Evolutionary conservation across 2,329 filamentous ascomycete species (phyloP).

Genomic region (Aspergillus glaucus): DNA sequence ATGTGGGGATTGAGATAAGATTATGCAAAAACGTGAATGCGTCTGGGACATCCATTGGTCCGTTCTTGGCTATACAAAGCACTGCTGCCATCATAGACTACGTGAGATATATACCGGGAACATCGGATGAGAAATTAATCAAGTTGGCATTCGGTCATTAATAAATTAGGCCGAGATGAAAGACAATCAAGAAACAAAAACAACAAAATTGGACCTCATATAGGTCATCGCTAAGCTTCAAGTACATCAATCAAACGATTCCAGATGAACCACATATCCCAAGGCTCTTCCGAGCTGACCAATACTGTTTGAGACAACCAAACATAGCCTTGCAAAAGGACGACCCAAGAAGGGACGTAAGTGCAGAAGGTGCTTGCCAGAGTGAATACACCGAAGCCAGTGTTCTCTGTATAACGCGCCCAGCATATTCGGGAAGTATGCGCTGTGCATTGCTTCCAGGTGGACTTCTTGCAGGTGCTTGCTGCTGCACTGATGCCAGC

Average conservation of each 20-base stretch:
- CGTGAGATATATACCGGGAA: no score
- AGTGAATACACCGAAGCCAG: conserved; percentile 4
- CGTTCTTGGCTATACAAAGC: no score
- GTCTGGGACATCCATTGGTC: no score
- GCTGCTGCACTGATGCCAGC: no score
- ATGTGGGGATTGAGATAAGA: no score
- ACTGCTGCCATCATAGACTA: no score
- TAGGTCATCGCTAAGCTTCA: neutral
- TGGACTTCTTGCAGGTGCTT: no score
- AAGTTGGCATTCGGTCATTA: neutral
- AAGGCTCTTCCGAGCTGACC: conserved; percentile 10
- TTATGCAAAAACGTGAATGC: no score
- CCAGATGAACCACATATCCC: neutral
- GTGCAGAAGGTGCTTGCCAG: conserved; percentile 6
- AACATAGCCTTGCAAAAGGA: conserved; percentile 11
- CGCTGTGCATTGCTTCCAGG: neutral
- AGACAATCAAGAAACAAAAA: no score
- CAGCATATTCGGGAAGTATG: neutral
- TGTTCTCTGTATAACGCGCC: neutral
- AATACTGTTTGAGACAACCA: conserved; percentile 10
- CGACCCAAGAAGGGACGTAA: conserved; percentile 9
- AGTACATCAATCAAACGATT: conserved; percentile 3
- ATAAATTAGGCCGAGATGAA: neutral
- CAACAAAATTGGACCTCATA: no score
- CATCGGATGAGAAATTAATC: no score